Percentiles rank a stretch among this genome's conserved stretches.
Evolutionary conservation across 495 filamentous ascomycete genomes (phyloP).

Genomic region (Cladorrhinum samala): DNA sequence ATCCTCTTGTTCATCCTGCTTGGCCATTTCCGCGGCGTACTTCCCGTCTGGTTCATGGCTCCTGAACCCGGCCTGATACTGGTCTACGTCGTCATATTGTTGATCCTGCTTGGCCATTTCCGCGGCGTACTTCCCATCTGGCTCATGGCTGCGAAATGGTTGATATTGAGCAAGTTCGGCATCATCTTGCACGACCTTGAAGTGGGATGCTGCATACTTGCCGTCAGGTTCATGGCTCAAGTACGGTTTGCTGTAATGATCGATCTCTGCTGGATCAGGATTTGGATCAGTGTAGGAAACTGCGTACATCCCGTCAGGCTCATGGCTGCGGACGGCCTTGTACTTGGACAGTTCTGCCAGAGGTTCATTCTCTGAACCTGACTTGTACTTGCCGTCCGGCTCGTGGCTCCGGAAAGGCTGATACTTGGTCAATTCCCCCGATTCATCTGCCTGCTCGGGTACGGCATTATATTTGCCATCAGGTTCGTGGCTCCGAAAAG

Average conservation of each 20-base stretch:
- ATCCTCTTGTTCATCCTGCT: background rate
- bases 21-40: background rate
- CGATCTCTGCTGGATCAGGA: slow-evolving; percentile 17
- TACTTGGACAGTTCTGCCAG: slow-evolving; percentile 10
- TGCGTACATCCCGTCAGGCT: slow-evolving; percentile 23
- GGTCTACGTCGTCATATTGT: background rate
- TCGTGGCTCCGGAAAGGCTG: slow-evolving; percentile 9
- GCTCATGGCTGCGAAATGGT: background rate
- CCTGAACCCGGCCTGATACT: background rate
- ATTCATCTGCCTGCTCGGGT: background rate
- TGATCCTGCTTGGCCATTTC: background rate
- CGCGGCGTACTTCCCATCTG: background rate
- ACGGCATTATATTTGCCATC: slow-evolving; percentile 13
- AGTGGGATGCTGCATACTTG: slow-evolving; percentile 21
- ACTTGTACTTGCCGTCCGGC: slow-evolving; percentile 22
- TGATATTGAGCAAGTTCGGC: background rate
- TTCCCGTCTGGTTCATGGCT: slow-evolving; percentile 7
- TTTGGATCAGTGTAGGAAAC: slow-evolving; percentile 10
- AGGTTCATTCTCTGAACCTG: background rate
- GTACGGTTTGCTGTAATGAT: slow-evolving; percentile 26
- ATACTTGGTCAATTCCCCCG: slow-evolving; percentile 9
- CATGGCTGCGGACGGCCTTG: slow-evolving; percentile 10
- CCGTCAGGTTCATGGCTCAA: slow-evolving; percentile 19
- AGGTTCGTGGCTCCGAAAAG: slow-evolving; percentile 17
- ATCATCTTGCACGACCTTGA: background rate